phyloP scores from a whole-genome alignment of 768 basidiomycete species.

The Chalciporus sphaerocephalus region DNA sequence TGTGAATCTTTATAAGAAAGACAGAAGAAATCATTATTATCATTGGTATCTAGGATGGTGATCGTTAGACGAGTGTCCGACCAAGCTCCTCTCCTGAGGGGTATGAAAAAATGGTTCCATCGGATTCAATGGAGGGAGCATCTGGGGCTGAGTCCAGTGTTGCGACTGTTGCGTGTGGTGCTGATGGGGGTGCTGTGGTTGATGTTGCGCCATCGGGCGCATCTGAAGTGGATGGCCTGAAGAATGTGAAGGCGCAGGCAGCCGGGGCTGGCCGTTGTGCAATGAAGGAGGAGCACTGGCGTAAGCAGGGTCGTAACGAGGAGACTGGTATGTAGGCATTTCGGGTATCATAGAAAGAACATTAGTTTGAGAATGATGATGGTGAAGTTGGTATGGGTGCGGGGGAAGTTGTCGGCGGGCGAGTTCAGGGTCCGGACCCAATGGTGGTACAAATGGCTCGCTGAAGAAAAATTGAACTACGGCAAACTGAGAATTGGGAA shows the following conservation, averaged over 20 bases:
- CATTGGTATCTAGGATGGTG: constrained; percentile 51
- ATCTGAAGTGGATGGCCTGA: constrained; percentile 38
- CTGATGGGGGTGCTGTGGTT: constrained; percentile 30
- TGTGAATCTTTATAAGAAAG: constrained; percentile 34
- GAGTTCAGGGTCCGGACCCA: constrained; percentile 42
- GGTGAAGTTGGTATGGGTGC: constrained; percentile 42
- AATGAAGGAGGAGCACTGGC: constrained; percentile 28
- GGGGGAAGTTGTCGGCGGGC: constrained; percentile 42
- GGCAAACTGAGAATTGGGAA: neutral
- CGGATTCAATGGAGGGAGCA: constrained; percentile 45
- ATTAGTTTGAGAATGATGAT: constrained; percentile 40
- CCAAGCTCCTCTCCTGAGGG: constrained; percentile 46
- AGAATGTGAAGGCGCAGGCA: constrained; percentile 30
- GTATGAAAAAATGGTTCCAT: constrained; percentile 52
- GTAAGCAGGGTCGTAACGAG: constrained; percentile 52
- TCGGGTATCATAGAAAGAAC: constrained; percentile 59
- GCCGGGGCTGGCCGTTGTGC: constrained; percentile 36
- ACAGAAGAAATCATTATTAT: constrained; percentile 31
- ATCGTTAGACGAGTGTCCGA: constrained; percentile 45
- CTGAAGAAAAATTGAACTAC: constrained; percentile 26
- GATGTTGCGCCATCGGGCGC: constrained; percentile 47
- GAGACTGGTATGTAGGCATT: constrained; percentile 45
- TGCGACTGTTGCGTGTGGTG: constrained; percentile 28
- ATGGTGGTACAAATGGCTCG: constrained; percentile 43
- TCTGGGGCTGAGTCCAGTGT: constrained; percentile 51